A percentile compares a stretch with the other conserved stretches of the same genome.
phyloP scores from a whole-genome alignment of 441 rosid species.

The Gossypium gossypioides region DNA sequence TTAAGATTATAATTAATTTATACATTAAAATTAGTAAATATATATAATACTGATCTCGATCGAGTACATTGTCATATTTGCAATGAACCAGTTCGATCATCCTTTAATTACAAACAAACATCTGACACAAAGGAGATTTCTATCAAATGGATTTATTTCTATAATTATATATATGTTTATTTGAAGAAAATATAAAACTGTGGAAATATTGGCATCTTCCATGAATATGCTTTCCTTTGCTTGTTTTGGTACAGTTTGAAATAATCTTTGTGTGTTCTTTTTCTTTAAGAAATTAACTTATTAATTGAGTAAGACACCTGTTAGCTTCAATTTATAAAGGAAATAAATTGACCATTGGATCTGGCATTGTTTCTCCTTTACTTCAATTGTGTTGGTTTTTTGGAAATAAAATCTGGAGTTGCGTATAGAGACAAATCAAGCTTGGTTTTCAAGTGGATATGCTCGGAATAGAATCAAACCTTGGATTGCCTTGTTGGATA shows the following conservation, averaged over 20 bases:
- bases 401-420: neutral
- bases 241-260: neutral
- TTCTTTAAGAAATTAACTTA: neutral
- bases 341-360: too few species aligned
- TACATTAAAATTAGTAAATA: neutral
- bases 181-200: neutral
- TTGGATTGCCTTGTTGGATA: neutral
- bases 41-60: neutral
- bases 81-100: neutral
- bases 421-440: neutral
- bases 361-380: neutral
- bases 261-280: too few species aligned
- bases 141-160: neutral
- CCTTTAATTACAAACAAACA: neutral
- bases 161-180: neutral
- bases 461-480: neutral
- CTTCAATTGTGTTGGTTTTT: neutral
- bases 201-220: neutral
- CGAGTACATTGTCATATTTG: neutral
- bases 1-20: neutral
- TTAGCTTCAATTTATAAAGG: neutral
- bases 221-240: neutral
- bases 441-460: neutral
- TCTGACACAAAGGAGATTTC: neutral
- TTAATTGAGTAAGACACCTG: neutral